phyloP scores from a whole-genome alignment of 176 grass and related monocot genomes.

The Melocanna baccifera region DNA sequence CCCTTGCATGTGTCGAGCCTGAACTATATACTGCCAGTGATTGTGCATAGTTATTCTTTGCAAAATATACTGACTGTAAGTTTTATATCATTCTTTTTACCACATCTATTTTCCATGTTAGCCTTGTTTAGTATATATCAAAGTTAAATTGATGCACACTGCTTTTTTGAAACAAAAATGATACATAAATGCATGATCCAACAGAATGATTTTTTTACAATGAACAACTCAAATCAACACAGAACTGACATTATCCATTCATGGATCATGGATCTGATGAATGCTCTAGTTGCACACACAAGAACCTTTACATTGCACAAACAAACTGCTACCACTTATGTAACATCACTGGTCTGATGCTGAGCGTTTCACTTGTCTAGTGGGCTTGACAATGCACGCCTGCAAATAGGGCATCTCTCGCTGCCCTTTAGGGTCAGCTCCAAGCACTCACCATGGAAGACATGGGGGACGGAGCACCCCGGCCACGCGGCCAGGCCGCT shows the following conservation, averaged over 20 bases:
- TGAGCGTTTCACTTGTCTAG: not conserved
- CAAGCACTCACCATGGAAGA: slow-evolving; percentile 34
- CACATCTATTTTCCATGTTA: not conserved
- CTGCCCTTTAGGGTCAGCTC: not conserved
- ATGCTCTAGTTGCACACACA: not conserved
- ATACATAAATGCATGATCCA: not conserved
- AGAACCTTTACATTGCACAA: not conserved
- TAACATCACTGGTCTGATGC: not conserved
- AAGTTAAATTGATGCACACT: not conserved
- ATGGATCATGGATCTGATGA: not conserved
- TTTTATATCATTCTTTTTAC: slow-evolving; percentile 8
- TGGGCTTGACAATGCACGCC: not conserved
- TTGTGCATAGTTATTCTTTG: slow-evolving; percentile 38
- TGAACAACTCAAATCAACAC: not conserved
- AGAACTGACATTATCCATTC: not conserved
- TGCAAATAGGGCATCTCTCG: not conserved
- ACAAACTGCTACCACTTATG: not conserved
- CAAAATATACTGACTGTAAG: slow-evolving; percentile 10
- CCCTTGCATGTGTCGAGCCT: slow-evolving; percentile 88
- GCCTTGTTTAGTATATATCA: not conserved
- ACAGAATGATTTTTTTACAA: not conserved
- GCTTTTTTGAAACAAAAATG: not conserved
- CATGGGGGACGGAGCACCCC: slow-evolving; percentile 8
- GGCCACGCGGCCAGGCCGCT: slow-evolving; percentile 19
- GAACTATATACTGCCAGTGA: slow-evolving; percentile 17